Percentiles rank a stretch among this genome's conserved stretches.
Conservation (phyloP, 1,139 yeast genomes). For the Scheffersomyces titani region DNA sequence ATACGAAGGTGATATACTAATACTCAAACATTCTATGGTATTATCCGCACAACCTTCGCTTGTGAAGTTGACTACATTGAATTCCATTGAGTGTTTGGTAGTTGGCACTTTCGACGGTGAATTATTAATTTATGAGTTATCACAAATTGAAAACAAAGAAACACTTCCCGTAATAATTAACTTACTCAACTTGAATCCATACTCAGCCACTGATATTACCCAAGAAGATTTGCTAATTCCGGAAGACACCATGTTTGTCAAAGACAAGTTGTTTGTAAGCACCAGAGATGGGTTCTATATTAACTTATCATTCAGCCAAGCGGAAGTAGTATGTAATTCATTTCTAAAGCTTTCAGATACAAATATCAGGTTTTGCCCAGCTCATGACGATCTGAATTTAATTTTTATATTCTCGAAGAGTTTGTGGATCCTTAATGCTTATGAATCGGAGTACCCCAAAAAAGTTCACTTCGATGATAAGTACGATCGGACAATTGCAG, state of each 20-base stretch:
- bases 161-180: neutral
- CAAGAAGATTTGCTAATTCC: constrained; percentile 8
- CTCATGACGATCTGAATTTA: constrained; percentile 15
- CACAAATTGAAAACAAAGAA: no score
- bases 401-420: constrained; percentile 34
- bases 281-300: constrained; percentile 17
- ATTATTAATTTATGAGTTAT: constrained; percentile 1
- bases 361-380: constrained; percentile 14
- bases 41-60: constrained; percentile 9
- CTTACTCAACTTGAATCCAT: constrained; percentile 7
- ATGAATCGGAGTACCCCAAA: constrained; percentile 35
- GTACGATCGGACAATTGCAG: constrained; percentile 22
- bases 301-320: constrained; percentile 4
- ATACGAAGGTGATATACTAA: neutral
- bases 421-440: constrained; percentile 45
- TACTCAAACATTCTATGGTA: neutral
- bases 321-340: constrained; percentile 3
- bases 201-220: constrained; percentile 1
- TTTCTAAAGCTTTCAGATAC: constrained; percentile 28
- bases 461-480: constrained; percentile 42
- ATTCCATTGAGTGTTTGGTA: neutral
- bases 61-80: constrained; percentile 1
- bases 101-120: constrained; percentile 13
- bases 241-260: constrained; percentile 6
- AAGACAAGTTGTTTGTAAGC: constrained; percentile 15